phyloP scores from a whole-genome alignment of 148 eudicot genomes.

The Oxyria digyna region DNA sequence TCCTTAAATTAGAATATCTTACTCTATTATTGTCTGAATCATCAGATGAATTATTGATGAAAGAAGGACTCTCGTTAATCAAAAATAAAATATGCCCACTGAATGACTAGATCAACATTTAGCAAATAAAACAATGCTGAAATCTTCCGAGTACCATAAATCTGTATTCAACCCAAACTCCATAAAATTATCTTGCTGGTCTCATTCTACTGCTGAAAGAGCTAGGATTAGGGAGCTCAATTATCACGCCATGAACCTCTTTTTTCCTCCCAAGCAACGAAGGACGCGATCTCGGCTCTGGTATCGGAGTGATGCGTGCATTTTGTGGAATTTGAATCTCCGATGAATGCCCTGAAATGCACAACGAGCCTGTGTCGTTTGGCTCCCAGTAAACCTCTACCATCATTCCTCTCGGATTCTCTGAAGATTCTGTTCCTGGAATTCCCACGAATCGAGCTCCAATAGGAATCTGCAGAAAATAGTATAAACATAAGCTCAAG shows the following conservation, averaged over 20 bases:
- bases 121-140: no score
- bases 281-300: slow-evolving; percentile 7
- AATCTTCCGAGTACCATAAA: no score
- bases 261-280: slow-evolving; percentile 15
- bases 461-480: slow-evolving; percentile 46
- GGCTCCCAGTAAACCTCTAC: slow-evolving; percentile 84
- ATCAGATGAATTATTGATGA: not conserved
- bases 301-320: slow-evolving; percentile 16
- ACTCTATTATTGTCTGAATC: not conserved
- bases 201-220: not conserved
- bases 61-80: not conserved
- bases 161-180: not conserved
- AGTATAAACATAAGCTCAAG: no score
- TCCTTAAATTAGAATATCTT: not conserved
- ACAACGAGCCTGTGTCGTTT: slow-evolving; percentile 71
- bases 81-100: not conserved
- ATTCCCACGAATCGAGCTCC: slow-evolving; percentile 66
- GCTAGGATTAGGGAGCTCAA: slow-evolving; percentile 22
- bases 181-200: no score
- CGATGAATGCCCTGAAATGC: slow-evolving; percentile 62
- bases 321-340: slow-evolving; percentile 51
- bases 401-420: slow-evolving; percentile 58
- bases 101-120: no score
- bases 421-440: slow-evolving; percentile 65
- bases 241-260: slow-evolving; percentile 40